A percentile compares a stretch with the other conserved stretches of the same genome.
These are phyloP conservation scores for Aureobasidium subglaciale DNA, from an alignment of 2,329 filamentous ascomycete species.

Conservation along the genomic window DNA sequence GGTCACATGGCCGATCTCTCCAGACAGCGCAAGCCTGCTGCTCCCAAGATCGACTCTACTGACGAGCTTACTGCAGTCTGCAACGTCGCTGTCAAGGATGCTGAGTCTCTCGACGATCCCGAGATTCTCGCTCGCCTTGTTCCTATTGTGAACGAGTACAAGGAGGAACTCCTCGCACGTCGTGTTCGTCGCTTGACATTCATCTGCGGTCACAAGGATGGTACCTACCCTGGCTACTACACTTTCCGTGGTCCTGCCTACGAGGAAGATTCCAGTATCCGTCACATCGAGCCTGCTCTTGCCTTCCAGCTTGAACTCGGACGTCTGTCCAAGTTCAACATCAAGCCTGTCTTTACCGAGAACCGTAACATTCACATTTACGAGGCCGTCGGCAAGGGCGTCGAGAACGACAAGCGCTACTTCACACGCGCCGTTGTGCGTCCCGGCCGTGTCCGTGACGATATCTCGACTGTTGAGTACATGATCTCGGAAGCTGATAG, in stretches of 20 bases:
- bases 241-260: conserved; percentile 93
- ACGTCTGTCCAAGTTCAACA: conserved; percentile 91
- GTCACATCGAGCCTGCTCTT: conserved; percentile 91
- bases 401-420: conserved; percentile 96
- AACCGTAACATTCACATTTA: conserved; percentile 99
- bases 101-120: conserved; percentile 73
- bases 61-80: conserved; percentile 86
- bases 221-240: conserved; percentile 93
- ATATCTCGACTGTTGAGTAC: conserved; percentile 98
- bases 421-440: conserved; percentile 95
- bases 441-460: conserved; percentile 86
- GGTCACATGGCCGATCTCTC: conserved; percentile 44
- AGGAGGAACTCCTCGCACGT: conserved; percentile 73
- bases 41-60: conserved; percentile 49
- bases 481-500: conserved; percentile 95
- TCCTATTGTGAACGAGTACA: conserved; percentile 69
- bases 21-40: conserved; percentile 20
- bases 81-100: conserved; percentile 85
- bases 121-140: conserved; percentile 72
- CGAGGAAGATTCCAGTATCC: conserved; percentile 87
- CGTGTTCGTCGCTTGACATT: conserved; percentile 88
- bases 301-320: conserved; percentile 97
- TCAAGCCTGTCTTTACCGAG: conserved; percentile 96
- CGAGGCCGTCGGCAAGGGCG: conserved; percentile 88
- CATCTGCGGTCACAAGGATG: conserved; percentile 90